Evolutionary conservation across 1,139 yeast species (phyloP).

Genomic region (Suhomyces wounanorum): DNA sequence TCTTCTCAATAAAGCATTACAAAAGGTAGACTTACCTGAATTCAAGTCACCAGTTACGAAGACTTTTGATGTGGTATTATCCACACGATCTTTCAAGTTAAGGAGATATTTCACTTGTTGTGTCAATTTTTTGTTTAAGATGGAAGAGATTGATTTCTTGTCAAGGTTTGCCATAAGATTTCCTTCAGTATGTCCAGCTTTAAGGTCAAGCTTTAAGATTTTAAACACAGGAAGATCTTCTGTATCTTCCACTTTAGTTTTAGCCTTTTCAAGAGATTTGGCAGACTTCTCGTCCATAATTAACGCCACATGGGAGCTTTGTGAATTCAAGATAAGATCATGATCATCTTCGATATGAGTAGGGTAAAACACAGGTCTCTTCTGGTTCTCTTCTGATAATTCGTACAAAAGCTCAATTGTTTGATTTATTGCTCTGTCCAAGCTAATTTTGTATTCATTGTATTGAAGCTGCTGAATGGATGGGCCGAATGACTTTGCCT

Average conservation of each 20-base stretch:
- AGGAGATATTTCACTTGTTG: conserved; percentile 67
- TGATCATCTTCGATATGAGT: conserved; percentile 34
- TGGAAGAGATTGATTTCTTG: conserved; percentile 61
- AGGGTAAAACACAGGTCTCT: conserved; percentile 70
- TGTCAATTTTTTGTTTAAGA: conserved; percentile 63
- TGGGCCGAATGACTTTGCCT: conserved; percentile 32
- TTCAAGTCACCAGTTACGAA: conserved; percentile 96
- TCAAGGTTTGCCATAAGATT: conserved; percentile 56
- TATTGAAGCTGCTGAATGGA: conserved; percentile 69
- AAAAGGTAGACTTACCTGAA: conserved; percentile 94
- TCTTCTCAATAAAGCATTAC: conserved; percentile 84
- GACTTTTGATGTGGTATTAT: conserved; percentile 90
- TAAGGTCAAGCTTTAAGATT: conserved; percentile 64
- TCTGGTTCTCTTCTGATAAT: conserved; percentile 55
- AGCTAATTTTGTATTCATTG: conserved; percentile 62
- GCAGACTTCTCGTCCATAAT: conserved; percentile 45
- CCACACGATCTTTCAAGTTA: conserved; percentile 81
- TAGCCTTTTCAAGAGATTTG: conserved; percentile 35
- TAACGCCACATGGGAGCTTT: conserved; percentile 52
- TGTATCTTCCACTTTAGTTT: conserved; percentile 21
- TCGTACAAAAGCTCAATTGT: conserved; percentile 57
- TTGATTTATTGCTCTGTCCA: conserved; percentile 63
- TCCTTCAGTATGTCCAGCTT: conserved; percentile 51
- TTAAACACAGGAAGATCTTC: conserved; percentile 48
- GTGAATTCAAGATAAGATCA: conserved; percentile 44